Evolutionary conservation across 108 stramenopile species (phyloP), one percentile per base, ranked within the genome.

Genomic region (Cyclotella atomus): DNA sequence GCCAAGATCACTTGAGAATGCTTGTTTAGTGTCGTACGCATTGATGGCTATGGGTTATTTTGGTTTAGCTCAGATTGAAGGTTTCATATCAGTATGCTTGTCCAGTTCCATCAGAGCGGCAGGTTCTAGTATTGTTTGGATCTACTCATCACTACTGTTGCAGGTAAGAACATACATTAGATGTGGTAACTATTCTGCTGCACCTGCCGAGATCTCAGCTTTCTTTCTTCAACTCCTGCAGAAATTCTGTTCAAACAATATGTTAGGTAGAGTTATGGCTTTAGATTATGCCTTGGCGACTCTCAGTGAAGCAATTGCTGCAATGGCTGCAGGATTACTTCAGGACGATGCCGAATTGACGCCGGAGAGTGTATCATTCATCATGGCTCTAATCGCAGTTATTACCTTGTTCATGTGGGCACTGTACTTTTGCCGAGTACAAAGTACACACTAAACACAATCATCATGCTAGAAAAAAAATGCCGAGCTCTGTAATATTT

Each of bases 231-330:
- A 6, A 16, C 85, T 8, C 59, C 78, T 27, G 32, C 76, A 91
- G 73, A 89, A 85, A 66, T 88, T 83, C 36, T 68, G 84, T 5
- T 34, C 76, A 3, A 64, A 76, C 10, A 19, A 63, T 10, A 77
- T 87, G 77, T 28, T 88, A 47, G 91, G 91, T 1, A 86, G 91
- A 25, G 85, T 90, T 12, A 60, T 79, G 71, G 65, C 87, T 16
- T 59, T 87, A 0, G 91, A 92, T 50, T 88, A 71, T 59, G 88
- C 87, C 17, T 27, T 89, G 44, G 91, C 89, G 41, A 71, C 85
- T 34, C 43, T 85, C 2, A 67, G 59, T 8, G 91, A 92, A 82
- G 68, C 84, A 20, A 46, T 75, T 1, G 76, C 88, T 5, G 89
- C 89, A 24, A 65, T 84, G 36, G 24, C 56, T 6, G 71, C 68